Evolutionary conservation across 768 basidiomycete species (phyloP), one percentile per base, ranked within the genome.

Genomic region (Suillus discolor): DNA sequence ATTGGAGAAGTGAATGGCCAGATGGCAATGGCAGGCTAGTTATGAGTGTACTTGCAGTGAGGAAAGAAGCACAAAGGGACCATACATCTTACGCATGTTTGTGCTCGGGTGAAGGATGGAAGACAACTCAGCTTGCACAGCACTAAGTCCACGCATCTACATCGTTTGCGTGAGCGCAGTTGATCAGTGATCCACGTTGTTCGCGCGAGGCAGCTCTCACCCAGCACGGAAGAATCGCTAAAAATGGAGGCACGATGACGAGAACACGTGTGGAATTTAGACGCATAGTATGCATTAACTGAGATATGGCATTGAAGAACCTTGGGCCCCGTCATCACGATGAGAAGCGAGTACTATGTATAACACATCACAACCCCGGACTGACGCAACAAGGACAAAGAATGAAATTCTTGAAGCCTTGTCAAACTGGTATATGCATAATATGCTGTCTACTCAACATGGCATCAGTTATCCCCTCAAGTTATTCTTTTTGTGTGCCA

Each of bases 141-240:
- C 73, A 74, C 59, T 31, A 61, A 62, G 63, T 28, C 59, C 75
- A 76, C 77, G 75, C 76, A 75, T 74, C 74, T 77, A 71, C 69
- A 16, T 64, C 62, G 73, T 70, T 71, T 66, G 42, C 62, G 57
- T 57, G 57, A 62, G 65, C 54, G 55, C 45, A 42, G 63, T 23
- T 69, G 67, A 70, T 69, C 36, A 11, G 11, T 38, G 36, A 11
- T 38, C 63, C 75, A 77, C 72, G 75, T 71, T 71, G 69, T n/a
- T 7, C 5, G 28, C 20, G 67, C 28, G 77, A 75, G 77, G 74
- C 63, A 41, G 39, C 57, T 18, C 16, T 20, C 4, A 2, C 6
- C 2, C 4, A 31, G 31, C 31, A 31, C 31, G n/a, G n/a, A n/a
- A n/a, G 41, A 16, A 16, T 42, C 41, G 9, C n/a, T 34, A 9